Evolutionary conservation across 148 eudicot species (phyloP), one percentile per base, ranked within the genome.

Genomic region (Heliamphora exappendiculata): DNA sequence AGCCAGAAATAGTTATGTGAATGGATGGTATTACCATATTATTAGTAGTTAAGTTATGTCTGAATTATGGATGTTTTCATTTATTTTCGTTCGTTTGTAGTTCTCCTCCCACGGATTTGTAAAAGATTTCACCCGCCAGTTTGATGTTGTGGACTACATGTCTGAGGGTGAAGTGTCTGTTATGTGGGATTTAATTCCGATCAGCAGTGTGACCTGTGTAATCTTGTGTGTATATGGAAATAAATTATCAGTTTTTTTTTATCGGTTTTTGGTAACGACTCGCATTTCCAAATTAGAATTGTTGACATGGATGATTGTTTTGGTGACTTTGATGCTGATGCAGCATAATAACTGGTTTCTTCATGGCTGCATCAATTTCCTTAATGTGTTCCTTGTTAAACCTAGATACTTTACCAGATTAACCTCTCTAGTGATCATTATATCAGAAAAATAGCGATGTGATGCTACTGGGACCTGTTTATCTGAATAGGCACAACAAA

Each of bases 1-100:
- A 91, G 89, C 94, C 98, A 1, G 93, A 94, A 85, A 94, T 94
- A n/a, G 89, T 94, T 16, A 94, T 94, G 97, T 94, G 90, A 89
- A 71, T 54, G 65, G 14, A 45, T 44, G 71, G 44, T 19, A 12
- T 47, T 49, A n/a, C 20, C n/a, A n/a, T n/a, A n/a, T n/a, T n/a
- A n/a, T n/a, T n/a, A n/a, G n/a, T n/a, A n/a, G n/a, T n/a, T n/a
- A 2, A 19, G 20, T 10, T 16, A 16, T 60, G 34, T 74, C n/a
- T 63, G 44, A 63, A 47, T 58, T 39, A n/a, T 72, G 76, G 34
- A 42, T 74, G 37, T 42, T 34, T 58, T 16, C 10, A 20, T 72
- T 7, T 17, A 36, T 20, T 28, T 72, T 9, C 6, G 29, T 39
- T 37, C 12, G 16, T 57, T 24, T 0, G 13, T 24, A 53, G n/a